These are phyloP conservation scores for Leccinum truebloodii DNA, from an alignment of 768 basidiomycete species.

Conservation along the genomic window DNA sequence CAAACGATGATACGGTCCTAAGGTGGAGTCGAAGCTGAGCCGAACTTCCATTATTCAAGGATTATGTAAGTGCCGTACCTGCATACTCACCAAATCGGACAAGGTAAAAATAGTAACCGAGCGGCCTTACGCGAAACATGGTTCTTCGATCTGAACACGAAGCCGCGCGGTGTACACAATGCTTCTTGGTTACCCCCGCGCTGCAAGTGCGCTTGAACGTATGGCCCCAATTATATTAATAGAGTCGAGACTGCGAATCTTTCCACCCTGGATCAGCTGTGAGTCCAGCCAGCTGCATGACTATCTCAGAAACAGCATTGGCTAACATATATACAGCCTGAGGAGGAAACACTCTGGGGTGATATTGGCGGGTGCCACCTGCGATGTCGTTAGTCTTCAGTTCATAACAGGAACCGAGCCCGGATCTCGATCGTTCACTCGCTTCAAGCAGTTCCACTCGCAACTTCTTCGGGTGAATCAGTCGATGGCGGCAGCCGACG, in stretches of 20 bases:
- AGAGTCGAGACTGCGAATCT: slow-evolving; percentile 2
- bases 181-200: background rate
- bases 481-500: background rate
- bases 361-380: too few species aligned
- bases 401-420: background rate
- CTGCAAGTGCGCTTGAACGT: background rate
- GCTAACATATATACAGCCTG: background rate
- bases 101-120: too few species aligned
- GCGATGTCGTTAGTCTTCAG: background rate
- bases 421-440: background rate
- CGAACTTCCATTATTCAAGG: too few species aligned
- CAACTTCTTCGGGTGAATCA: background rate
- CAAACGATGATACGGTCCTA: too few species aligned
- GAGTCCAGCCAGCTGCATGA: background rate
- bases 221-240: slow-evolving; percentile 2
- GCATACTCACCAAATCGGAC: background rate
- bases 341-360: background rate
- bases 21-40: too few species aligned
- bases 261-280: background rate
- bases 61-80: too few species aligned
- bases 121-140: too few species aligned
- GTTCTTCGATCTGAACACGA: background rate
- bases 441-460: background rate
- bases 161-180: background rate
- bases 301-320: background rate